phyloP scores from a whole-genome alignment of 352 stramenopile species.

The Thraustochytrium sp. region DNA sequence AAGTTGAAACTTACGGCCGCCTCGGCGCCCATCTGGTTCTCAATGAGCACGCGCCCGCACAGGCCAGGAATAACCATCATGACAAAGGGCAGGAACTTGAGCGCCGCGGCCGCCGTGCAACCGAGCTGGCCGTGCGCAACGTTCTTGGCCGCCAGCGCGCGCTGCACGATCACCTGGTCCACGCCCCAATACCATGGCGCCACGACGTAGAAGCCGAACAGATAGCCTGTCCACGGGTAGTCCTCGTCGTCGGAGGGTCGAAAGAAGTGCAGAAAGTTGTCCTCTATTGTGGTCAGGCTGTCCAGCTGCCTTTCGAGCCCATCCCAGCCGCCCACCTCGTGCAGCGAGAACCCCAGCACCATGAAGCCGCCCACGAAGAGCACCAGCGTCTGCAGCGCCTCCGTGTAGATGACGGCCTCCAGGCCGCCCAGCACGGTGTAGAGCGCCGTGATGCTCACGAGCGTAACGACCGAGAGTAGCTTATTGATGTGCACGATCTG shows the following conservation, averaged over 20 bases:
- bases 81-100: conserved; percentile 64
- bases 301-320: conserved; percentile 58
- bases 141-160: conserved; percentile 64
- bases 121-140: conserved; percentile 60
- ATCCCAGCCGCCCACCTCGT: conserved; percentile 59
- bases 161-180: conserved; percentile 65
- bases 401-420: conserved; percentile 65
- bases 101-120: conserved; percentile 58
- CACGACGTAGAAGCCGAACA: conserved; percentile 61
- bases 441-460: conserved; percentile 58
- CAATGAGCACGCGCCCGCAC: conserved; percentile 60
- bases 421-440: conserved; percentile 63
- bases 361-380: conserved; percentile 61
- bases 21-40: conserved; percentile 9
- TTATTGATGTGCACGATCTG: conserved; percentile 62
- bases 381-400: conserved; percentile 64
- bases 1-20: neutral
- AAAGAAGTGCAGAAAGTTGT: conserved; percentile 59
- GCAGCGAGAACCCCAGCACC: conserved; percentile 58
- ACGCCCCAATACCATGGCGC: conserved; percentile 69
- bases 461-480: conserved; percentile 57
- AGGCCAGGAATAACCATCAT: conserved; percentile 65
- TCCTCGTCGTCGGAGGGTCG: conserved; percentile 57
- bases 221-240: conserved; percentile 66
- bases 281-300: conserved; percentile 52